These are phyloP conservation scores for Kodamaea ohmeri DNA, from an alignment of 1,139 yeast species.

Conservation along the genomic window DNA sequence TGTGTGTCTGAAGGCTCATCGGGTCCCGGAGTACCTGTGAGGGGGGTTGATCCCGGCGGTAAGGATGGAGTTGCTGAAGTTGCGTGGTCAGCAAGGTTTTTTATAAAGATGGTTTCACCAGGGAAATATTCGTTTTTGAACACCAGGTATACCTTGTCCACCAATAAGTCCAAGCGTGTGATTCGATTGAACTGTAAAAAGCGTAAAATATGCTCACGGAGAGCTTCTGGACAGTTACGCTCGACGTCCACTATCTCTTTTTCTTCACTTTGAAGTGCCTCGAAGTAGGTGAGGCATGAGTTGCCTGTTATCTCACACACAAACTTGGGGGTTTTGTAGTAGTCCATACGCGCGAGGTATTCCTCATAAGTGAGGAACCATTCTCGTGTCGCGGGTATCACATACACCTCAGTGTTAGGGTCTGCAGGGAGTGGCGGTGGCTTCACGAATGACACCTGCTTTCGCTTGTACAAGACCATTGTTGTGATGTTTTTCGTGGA, in stretches of 20 bases:
- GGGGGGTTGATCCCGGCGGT: not conserved
- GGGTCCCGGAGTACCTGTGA: slow-evolving; percentile 1
- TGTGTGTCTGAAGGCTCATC: slow-evolving; percentile 9
- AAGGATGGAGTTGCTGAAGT: slow-evolving; percentile 21
- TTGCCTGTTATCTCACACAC: slow-evolving; percentile 96
- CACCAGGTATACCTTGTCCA: slow-evolving; percentile 73
- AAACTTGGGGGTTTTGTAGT: slow-evolving; percentile 71
- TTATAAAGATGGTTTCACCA: slow-evolving; percentile 77
- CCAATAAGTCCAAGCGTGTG: slow-evolving; percentile 82
- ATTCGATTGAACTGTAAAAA: slow-evolving; percentile 78
- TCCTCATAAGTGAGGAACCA: slow-evolving; percentile 79
- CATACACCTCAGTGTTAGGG: slow-evolving; percentile 61
- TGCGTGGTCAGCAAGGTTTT: slow-evolving; percentile 18
- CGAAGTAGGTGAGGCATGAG: slow-evolving; percentile 84
- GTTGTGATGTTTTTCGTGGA: slow-evolving; percentile 5
- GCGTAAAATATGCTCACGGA: slow-evolving; percentile 86
- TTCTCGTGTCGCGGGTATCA: slow-evolving; percentile 80
- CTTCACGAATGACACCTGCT: slow-evolving; percentile 57
- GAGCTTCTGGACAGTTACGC: slow-evolving; percentile 80
- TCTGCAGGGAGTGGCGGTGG: slow-evolving; percentile 58
- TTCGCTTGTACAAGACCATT: slow-evolving; percentile 71
- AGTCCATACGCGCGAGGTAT: slow-evolving; percentile 67
- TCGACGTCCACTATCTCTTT: slow-evolving; percentile 71
- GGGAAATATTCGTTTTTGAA: slow-evolving; percentile 88
- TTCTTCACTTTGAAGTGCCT: slow-evolving; percentile 78